These are phyloP conservation scores for Albugo laibachii DNA, from an alignment of 352 stramenopile genomes.

Conservation along the genomic window DNA sequence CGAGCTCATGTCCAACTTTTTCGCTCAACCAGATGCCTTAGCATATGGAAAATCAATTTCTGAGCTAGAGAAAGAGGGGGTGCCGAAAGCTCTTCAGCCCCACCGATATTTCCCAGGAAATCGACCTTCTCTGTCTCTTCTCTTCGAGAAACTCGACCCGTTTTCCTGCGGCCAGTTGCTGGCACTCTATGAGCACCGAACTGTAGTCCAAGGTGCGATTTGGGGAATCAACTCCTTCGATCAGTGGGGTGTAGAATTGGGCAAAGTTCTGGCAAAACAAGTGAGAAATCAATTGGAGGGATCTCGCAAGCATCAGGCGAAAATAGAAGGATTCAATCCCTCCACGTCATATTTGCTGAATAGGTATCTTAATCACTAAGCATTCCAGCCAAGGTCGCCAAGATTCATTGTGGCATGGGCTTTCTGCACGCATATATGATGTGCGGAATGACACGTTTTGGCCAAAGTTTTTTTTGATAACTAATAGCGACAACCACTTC, in stretches of 20 bases:
- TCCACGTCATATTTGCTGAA: conserved; percentile 84
- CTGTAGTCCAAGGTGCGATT: conserved; percentile 92
- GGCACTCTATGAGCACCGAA: conserved; percentile 97
- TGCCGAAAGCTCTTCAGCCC: conserved; percentile 80
- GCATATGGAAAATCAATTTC: conserved; percentile 90
- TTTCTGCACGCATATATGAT: too few relatives aligned
- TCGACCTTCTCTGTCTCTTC: conserved; percentile 89
- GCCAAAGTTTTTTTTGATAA: too few relatives aligned
- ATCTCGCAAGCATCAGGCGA: conserved; percentile 46
- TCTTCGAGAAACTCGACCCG: conserved; percentile 93
- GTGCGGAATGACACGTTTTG: too few relatives aligned
- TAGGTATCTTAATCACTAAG: conserved; percentile 50
- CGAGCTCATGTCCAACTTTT: conserved; percentile 99
- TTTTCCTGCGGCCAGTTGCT: conserved; percentile 92
- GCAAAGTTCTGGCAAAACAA: conserved; percentile 95
- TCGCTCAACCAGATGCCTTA: conserved; percentile 96
- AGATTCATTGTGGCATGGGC: too few relatives aligned
- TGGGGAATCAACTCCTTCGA: conserved; percentile 99
- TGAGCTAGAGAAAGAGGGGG: conserved; percentile 85
- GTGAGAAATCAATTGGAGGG: conserved; percentile 80
- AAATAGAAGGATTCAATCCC: conserved; percentile 88
- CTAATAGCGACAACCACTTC: too few relatives aligned
- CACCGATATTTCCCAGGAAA: conserved; percentile 97
- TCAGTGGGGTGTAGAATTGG: conserved; percentile 96
- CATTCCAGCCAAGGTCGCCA: too few relatives aligned